Base-by-base conservation (phyloP, 2,329 filamentous ascomycete genomes). In the Chaetomium globosum region DNA sequence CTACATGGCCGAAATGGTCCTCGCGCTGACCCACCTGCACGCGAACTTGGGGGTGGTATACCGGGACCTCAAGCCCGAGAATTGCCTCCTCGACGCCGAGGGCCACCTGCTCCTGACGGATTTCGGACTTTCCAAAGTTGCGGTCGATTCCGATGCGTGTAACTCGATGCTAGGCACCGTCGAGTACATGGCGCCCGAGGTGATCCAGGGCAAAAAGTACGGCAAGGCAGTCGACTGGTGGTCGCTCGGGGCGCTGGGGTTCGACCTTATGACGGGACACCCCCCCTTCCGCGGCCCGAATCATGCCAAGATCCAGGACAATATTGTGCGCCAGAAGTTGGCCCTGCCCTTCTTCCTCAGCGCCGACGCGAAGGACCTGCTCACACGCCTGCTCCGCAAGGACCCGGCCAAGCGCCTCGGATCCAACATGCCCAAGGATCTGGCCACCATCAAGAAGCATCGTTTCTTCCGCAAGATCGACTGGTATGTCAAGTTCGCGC, bases 161-260 rank as follows among this genome's bases (percentile, higher is more conserved):
- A 92, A 93, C 78, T 97, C 92, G 51, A 90, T 97, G 70, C 87
- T 97, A 10, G 95, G 95, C 59, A 99, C 95, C 0, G 89, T 97
- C 65, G 95, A 98, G 76, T 99, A 99, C 83, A 99, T 99, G 95
- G 96, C 95, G 0, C 95, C 95, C 0, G 95, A 99, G 79, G 91
- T 99, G 59, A 87, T 99, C 67, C 85, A 89, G 68, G 93, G 93
- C 67, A 88, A 91, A 70, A 89, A 91, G 70, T 99, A 99, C 76
- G 93, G 94, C 74, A 94, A 93, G 77, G 89, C 93, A 1, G 96
- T 97, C 21, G 95, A 99, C 79, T 99, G 94, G 94, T 99, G 95
- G 95, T 97, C 93, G 4, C 89, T 99, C 55, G 95, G 96, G 43
- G 93, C 94, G 2, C 85, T 99, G 54, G 93, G 92, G 39, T 96